These are phyloP conservation scores for Massariosphaeria phaeospora DNA, from an alignment of 495 filamentous ascomycete genomes.

Conservation along the genomic window DNA sequence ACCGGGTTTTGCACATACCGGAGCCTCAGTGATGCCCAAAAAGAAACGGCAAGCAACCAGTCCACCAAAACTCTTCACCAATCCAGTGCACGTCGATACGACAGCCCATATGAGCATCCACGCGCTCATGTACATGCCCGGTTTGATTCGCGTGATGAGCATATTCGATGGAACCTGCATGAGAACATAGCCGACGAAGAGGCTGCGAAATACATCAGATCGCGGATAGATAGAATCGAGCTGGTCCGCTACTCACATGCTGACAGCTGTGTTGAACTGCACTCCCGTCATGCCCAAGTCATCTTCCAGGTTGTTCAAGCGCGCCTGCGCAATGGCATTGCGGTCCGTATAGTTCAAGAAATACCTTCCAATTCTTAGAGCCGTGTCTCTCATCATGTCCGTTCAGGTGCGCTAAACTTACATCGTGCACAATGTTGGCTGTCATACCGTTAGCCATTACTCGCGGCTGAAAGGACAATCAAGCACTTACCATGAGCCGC, in stretches of 20 bases:
- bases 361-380: no score
- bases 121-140: slow-evolving; percentile 37
- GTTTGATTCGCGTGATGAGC: no score
- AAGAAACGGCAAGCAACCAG: slow-evolving; percentile 50
- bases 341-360: slow-evolving; percentile 66
- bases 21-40: slow-evolving; percentile 37
- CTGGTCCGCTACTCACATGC: slow-evolving; percentile 29
- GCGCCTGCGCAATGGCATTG: slow-evolving; percentile 51
- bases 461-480: background rate
- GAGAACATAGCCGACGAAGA: slow-evolving; percentile 8
- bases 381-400: no score
- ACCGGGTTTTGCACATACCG: no score
- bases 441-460: background rate
- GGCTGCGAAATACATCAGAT: background rate
- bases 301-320: slow-evolving; percentile 49
- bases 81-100: slow-evolving; percentile 47
- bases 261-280: slow-evolving; percentile 56
- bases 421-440: slow-evolving; percentile 11
- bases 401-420: no score
- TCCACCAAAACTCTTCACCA: slow-evolving; percentile 46
- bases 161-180: slow-evolving; percentile 21
- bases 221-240: background rate
- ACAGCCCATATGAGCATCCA: slow-evolving; percentile 50
- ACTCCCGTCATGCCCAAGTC: slow-evolving; percentile 46
- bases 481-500: slow-evolving; percentile 1